Conservation (phyloP, 2,329 filamentous ascomycete genomes). For the Samsoniella hepiali region DNA sequence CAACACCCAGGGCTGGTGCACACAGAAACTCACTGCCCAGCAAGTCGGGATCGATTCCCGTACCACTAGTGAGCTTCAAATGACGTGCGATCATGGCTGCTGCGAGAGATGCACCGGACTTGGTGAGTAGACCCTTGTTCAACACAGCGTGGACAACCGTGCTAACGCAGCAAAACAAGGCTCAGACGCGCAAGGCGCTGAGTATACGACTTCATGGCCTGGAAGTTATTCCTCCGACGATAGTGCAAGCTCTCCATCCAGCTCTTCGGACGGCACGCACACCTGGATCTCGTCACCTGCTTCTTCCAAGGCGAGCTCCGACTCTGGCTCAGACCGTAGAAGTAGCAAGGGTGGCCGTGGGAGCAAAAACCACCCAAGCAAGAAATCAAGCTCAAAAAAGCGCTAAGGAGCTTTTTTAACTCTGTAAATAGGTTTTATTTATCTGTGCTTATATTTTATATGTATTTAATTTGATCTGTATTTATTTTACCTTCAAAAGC, state of each 20-base stretch:
- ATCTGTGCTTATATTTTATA: not conserved
- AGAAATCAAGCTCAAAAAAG: not conserved
- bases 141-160: not conserved
- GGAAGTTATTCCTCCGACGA: not conserved
- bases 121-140: not conserved
- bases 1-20: slow-evolving; percentile 54
- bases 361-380: not conserved
- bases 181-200: not conserved
- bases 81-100: slow-evolving; percentile 18
- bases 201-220: not conserved
- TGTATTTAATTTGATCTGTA: not conserved
- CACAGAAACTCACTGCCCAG: slow-evolving; percentile 28
- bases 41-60: not conserved
- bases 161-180: not conserved
- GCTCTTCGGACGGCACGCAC: not conserved
- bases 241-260: not conserved
- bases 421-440: not conserved
- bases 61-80: not conserved
- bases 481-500: too few relatives aligned
- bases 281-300: slow-evolving; percentile 6
- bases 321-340: not conserved
- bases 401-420: not conserved
- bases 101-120: slow-evolving; percentile 1
- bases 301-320: not conserved
- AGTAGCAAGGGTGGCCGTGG: not conserved